These are phyloP conservation scores for Myxozyma melibiosi DNA, from an alignment of 805 yeast genomes.

Conservation along the genomic window DNA sequence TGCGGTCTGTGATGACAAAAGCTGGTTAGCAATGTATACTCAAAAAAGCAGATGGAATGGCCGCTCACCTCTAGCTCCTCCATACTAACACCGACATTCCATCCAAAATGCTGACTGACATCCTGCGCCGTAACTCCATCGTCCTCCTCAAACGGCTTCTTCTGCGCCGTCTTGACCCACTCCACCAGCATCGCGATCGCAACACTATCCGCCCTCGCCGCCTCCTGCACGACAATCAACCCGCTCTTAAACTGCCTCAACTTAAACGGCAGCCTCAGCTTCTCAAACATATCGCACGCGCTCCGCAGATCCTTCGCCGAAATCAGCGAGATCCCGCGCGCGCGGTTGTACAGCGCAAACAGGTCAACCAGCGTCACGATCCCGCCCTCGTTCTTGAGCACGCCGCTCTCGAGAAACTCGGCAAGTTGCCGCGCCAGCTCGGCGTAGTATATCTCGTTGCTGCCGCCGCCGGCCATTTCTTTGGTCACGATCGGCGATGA, in stretches of 20 bases:
- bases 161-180: slow-evolving; percentile 10
- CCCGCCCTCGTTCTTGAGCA: slow-evolving; percentile 58
- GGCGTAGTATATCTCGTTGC: slow-evolving; percentile 41
- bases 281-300: slow-evolving; percentile 60
- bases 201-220: slow-evolving; percentile 42
- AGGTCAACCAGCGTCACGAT: slow-evolving; percentile 63
- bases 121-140: slow-evolving; percentile 41
- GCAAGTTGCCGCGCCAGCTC: slow-evolving; percentile 80
- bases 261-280: slow-evolving; percentile 59
- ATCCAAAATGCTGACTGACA: slow-evolving; percentile 38
- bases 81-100: slow-evolving; percentile 66
- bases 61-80: slow-evolving; percentile 66
- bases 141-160: slow-evolving; percentile 1
- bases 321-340: slow-evolving; percentile 66
- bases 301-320: slow-evolving; percentile 67
- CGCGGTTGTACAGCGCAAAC: slow-evolving; percentile 63
- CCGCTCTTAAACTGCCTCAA: slow-evolving; percentile 48
- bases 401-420: slow-evolving; percentile 59
- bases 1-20: neutral
- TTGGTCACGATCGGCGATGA: slow-evolving; percentile 40
- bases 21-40: neutral
- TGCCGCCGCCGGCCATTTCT: slow-evolving; percentile 45
- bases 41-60: slow-evolving; percentile 59
- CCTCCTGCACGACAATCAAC: slow-evolving; percentile 47
- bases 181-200: slow-evolving; percentile 35